phyloP scores from a whole-genome alignment of 768 basidiomycete genomes.

The Lactarius trivialis region DNA sequence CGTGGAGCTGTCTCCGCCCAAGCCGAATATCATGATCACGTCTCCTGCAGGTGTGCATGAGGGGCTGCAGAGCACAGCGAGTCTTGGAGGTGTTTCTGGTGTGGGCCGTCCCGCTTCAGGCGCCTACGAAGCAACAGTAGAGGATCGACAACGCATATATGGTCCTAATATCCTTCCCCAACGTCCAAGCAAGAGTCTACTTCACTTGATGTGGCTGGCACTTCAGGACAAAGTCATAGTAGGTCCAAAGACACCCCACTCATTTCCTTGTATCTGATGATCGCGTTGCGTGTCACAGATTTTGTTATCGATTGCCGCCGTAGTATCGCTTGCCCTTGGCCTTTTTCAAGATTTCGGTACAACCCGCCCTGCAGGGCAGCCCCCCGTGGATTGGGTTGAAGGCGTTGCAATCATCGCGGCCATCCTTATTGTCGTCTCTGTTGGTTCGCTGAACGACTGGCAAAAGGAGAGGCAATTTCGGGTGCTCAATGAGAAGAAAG shows the following conservation, averaged over 20 bases:
- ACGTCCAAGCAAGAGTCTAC: constrained; percentile 42
- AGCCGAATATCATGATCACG: constrained; percentile 34
- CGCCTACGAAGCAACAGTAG: constrained; percentile 33
- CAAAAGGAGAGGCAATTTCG: constrained; percentile 98
- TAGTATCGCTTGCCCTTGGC: constrained; percentile 88
- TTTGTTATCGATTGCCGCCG: constrained; percentile 84
- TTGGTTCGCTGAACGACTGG: constrained; percentile 96
- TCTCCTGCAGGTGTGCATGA: constrained; percentile 32
- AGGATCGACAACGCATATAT: constrained; percentile 43
- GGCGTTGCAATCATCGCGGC: constrained; percentile 80
- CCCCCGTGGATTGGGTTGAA: constrained; percentile 96
- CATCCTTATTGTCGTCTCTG: constrained; percentile 70
- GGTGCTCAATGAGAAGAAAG: constrained; percentile 87
- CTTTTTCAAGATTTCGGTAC: constrained; percentile 90
- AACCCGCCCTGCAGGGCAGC: constrained; percentile 47
- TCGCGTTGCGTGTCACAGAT: constrained; percentile 49
- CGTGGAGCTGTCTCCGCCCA: constrained; percentile 29
- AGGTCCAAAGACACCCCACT: constrained; percentile 25
- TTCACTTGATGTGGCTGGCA: constrained; percentile 55
- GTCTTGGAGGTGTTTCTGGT: constrained; percentile 5
- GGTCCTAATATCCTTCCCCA: constrained; percentile 47
- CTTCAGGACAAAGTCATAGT: constrained; percentile 60
- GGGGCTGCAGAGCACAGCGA: constrained; percentile 14
- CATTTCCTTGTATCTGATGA: constrained; percentile 25
- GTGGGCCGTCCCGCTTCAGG: neutral